Evolutionary conservation across 495 filamentous ascomycete genomes (phyloP).

Genomic region (Emericellopsis terricola): DNA sequence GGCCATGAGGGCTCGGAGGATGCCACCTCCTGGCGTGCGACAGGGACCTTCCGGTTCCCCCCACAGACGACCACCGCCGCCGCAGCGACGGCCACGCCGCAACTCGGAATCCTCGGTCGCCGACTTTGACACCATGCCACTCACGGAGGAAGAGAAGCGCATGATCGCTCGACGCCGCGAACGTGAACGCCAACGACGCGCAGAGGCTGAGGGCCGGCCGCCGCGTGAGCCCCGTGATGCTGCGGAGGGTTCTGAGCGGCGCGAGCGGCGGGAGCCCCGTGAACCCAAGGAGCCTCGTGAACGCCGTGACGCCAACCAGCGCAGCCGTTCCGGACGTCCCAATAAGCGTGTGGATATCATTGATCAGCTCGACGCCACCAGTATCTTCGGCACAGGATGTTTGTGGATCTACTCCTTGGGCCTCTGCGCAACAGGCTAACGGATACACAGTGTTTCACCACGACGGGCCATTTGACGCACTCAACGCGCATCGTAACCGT

Average conservation of each 20-base stretch:
- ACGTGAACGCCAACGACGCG: constrained; percentile 41
- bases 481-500: constrained; percentile 87
- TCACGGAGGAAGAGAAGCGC: constrained; percentile 59
- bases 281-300: neutral
- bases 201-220: neutral
- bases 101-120: constrained; percentile 91
- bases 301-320: constrained; percentile 32
- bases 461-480: constrained; percentile 95
- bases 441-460: constrained; percentile 72
- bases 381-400: constrained; percentile 92
- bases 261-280: neutral
- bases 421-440: neutral
- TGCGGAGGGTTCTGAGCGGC: neutral
- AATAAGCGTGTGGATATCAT: constrained; percentile 74
- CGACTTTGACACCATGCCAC: constrained; percentile 41
- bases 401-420: constrained; percentile 19
- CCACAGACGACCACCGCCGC: constrained; percentile 18
- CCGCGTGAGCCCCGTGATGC: neutral
- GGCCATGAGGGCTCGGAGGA: constrained; percentile 25
- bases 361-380: constrained; percentile 92
- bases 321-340: constrained; percentile 23
- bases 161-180: constrained; percentile 58
- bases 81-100: constrained; percentile 46
- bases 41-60: constrained; percentile 13
- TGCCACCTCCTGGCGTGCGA: constrained; percentile 17